A percentile compares a stretch with the other conserved stretches of the same genome.
Conservation (phyloP, 352 stramenopile species). For the Sclerospora graminicola region DNA sequence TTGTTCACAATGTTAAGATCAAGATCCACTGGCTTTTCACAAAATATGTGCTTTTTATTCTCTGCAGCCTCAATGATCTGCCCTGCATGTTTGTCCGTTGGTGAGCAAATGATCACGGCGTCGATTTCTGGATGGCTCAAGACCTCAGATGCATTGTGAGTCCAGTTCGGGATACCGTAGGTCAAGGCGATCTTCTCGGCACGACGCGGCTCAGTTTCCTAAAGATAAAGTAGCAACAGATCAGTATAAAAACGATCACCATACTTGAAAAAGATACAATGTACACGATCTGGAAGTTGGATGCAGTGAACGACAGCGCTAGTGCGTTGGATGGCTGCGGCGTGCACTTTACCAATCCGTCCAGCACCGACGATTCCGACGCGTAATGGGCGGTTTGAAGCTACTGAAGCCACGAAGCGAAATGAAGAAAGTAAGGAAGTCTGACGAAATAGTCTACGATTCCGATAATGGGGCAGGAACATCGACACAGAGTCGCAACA, state of each 20-base stretch:
- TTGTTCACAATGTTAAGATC: constrained; percentile 58
- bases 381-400: constrained; percentile 21
- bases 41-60: constrained; percentile 93
- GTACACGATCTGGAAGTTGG: constrained; percentile 14
- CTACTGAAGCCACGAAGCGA: constrained; percentile 9
- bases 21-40: constrained; percentile 93
- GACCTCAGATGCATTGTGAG: constrained; percentile 81
- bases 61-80: constrained; percentile 91
- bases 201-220: constrained; percentile 14
- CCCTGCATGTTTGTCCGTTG: constrained; percentile 88
- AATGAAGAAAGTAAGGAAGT: not conserved
- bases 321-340: constrained; percentile 33
- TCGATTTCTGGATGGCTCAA: constrained; percentile 90
- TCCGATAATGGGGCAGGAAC: constrained; percentile 4
- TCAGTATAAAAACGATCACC: no score
- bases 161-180: constrained; percentile 55
- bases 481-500: not conserved
- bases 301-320: constrained; percentile 39
- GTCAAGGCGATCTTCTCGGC: constrained; percentile 26
- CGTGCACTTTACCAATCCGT: constrained; percentile 59
- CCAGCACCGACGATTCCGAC: constrained; percentile 63
- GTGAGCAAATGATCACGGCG: constrained; percentile 94
- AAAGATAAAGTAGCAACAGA: not conserved
- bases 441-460: constrained; percentile 1
- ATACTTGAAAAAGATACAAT: no score